These are phyloP conservation scores for Mallotus nudiflorus DNA, from an alignment of 345 rosid species.

Conservation along the genomic window DNA sequence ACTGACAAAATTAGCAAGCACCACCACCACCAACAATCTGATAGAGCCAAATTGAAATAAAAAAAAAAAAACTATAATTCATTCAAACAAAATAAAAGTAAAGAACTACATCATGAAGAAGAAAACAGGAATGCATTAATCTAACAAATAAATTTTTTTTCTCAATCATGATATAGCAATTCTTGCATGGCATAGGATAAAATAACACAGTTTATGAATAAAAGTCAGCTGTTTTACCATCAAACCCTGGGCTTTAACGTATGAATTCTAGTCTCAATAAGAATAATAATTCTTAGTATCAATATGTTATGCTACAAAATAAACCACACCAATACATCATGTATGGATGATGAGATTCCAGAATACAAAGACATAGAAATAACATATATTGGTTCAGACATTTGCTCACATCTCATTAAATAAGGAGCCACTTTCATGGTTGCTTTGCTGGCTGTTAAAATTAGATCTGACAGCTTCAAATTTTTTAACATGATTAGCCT, in stretches of 20 bases:
- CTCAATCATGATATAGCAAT: not conserved
- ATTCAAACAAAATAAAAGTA: not conserved
- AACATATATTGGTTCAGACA: no score
- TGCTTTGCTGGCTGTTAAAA: no score
- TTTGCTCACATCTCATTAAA: no score
- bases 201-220: not conserved
- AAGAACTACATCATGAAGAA: not conserved
- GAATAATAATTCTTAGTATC: no score
- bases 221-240: no score
- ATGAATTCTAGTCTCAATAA: no score
- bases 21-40: not conserved
- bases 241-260: no score
- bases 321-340: no score
- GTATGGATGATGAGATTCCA: no score
- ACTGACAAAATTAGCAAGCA: slow-evolving; percentile 4
- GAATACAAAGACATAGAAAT: no score
- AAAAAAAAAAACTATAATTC: not conserved
- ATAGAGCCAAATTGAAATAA: not conserved
- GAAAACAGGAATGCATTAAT: not conserved
- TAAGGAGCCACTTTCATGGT: no score
- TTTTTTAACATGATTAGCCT: not conserved
- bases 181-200: not conserved
- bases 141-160: not conserved
- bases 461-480: not conserved
- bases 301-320: no score